These are phyloP conservation scores for Claviceps pazoutovae DNA, from an alignment of 2,329 filamentous ascomycete genomes.

Conservation along the genomic window DNA sequence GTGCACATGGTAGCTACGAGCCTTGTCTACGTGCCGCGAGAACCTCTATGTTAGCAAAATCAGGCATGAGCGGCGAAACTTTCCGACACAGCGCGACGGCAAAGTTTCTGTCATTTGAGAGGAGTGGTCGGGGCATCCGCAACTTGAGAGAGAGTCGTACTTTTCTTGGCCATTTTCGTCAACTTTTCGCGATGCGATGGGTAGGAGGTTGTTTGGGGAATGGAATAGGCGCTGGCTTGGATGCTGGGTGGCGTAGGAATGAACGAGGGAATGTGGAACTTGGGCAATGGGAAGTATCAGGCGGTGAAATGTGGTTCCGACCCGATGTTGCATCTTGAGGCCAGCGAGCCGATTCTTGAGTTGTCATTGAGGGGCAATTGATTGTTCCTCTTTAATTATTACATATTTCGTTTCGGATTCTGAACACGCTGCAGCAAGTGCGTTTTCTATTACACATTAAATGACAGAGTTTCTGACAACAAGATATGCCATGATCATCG, in stretches of 20 bases:
- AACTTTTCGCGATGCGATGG: neutral
- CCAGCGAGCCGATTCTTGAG: neutral
- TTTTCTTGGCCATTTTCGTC: conserved; percentile 14
- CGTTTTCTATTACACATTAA: too few species aligned
- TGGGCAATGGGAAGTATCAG: neutral
- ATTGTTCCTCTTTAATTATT: too few species aligned
- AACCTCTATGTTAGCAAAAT: neutral
- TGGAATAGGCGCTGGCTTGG: neutral
- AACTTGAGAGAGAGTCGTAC: conserved; percentile 1
- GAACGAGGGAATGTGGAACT: neutral
- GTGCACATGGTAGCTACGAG: conserved; percentile 82
- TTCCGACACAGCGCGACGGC: neutral
- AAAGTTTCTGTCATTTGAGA: neutral
- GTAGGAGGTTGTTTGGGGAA: neutral
- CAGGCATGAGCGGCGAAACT: neutral
- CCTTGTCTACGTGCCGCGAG: conserved; percentile 49
- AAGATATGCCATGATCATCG: too few species aligned
- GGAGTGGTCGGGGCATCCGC: neutral
- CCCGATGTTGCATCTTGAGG: neutral
- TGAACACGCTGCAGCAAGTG: too few species aligned
- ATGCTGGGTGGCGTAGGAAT: neutral
- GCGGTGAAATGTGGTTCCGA: conserved; percentile 9
- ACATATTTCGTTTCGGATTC: too few species aligned
- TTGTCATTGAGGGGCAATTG: neutral
- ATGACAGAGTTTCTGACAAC: too few species aligned